Conservation (phyloP, 371 early-diverging fungal genomes). For the Syncephalastrum racemosum region DNA sequence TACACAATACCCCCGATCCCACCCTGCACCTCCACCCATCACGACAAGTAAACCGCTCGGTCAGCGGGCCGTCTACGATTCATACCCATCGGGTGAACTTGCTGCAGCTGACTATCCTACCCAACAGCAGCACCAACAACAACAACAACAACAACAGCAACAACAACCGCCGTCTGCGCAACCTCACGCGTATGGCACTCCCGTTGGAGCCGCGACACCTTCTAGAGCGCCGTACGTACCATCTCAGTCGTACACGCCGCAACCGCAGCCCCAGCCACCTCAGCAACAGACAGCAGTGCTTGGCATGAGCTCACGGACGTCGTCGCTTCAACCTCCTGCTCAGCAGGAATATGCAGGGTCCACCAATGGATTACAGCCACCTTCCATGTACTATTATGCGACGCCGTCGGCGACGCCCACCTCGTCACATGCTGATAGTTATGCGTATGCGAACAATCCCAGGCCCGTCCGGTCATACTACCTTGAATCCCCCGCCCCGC, state of each 20-base stretch:
- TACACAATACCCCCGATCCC: conserved; percentile 9
- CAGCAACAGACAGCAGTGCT: conserved; percentile 5
- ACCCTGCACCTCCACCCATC: conserved; percentile 5
- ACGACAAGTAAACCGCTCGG: conserved; percentile 11
- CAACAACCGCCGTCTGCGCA: not conserved
- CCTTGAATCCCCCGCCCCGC: conserved; percentile 14
- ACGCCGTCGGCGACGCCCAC: conserved; percentile 23
- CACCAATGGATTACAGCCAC: conserved; percentile 2
- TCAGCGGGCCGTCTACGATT: conserved; percentile 4
- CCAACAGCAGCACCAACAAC: not conserved
- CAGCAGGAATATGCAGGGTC: conserved; percentile 10
- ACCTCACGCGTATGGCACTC: conserved; percentile 4
- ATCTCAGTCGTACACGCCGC: not conserved
- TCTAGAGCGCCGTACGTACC: not conserved
- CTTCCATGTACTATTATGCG: conserved; percentile 20
- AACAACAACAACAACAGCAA: conserved; percentile 4
- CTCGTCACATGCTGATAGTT: conserved; percentile 16
- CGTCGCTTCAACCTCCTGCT: too few relatives aligned
- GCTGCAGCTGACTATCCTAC: conserved; percentile 2
- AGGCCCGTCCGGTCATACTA: conserved; percentile 10
- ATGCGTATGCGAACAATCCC: conserved; percentile 8
- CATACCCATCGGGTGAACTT: not conserved
- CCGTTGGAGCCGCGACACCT: not conserved
- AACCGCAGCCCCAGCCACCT: conserved; percentile 4
- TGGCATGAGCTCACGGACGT: too few relatives aligned